Base-by-base conservation (phyloP, 805 yeast species). In the Lachancea cidri region DNA sequence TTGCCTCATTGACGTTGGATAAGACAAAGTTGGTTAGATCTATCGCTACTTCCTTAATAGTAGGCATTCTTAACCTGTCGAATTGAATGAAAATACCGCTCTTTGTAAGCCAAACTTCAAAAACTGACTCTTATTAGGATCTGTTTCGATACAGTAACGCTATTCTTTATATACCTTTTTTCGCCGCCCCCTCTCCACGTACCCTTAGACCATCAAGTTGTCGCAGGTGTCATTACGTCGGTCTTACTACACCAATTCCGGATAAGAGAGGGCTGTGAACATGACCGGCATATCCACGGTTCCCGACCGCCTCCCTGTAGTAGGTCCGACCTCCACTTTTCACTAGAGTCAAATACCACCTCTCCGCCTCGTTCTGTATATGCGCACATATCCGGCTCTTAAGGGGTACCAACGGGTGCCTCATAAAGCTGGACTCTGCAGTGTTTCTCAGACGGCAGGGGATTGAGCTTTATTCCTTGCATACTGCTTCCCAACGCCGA, bases 1-100 rank as follows among this genome's bases (percentile, higher is more conserved):
- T 52, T 14, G 56, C 56, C 22, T 52, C 56, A 36, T 52, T 52
- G 25, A 50, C 56, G 35, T 50, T 52, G 19, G 56, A 50, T 17
- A 52, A 38, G 29, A 53, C 51, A 43, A 52, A 52, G 19, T 50
- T 48, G 24, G 52, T 50, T 41, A 52, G 42, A 38, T 52, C 56
- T 32, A 48, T 32, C n/a, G 53, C 54, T 25, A 52, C 47, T 35
- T 50, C 54, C 31, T 42, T 50, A 24, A 52, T 46, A 17, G 44
- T 29, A 25, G 39, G 17, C 41, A 37, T 44, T 22, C 27, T 22
- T 22, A 11, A 22, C 27, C 27, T 7, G n/a, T n/a, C n/a, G n/a
- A n/a, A n/a, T n/a, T n/a, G n/a, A n/a, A n/a, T n/a, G n/a, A n/a
- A n/a, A n/a, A n/a, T n/a, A n/a, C n/a, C n/a, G n/a, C n/a, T n/a